Percentiles rank a stretch among this genome's conserved stretches.
phyloP scores from a whole-genome alignment of 805 yeast species.

The Lachancea quebecensis region DNA sequence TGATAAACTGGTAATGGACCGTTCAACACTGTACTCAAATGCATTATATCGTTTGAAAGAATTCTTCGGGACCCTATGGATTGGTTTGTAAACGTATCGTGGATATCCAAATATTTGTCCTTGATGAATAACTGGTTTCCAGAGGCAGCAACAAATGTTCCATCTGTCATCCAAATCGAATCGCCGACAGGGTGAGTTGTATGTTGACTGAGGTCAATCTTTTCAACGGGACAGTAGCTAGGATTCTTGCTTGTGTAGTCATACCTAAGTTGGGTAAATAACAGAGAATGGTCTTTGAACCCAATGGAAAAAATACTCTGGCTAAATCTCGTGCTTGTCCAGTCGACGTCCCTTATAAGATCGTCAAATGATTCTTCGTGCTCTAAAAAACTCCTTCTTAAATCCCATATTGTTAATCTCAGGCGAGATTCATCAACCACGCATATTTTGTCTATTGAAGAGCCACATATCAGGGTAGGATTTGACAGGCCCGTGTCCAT shows the following conservation, averaged over 20 bases:
- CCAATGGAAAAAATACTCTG: slow-evolving; percentile 80
- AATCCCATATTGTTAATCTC: slow-evolving; percentile 72
- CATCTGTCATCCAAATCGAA: slow-evolving; percentile 77
- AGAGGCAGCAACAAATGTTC: slow-evolving; percentile 72
- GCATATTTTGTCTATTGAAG: slow-evolving; percentile 71
- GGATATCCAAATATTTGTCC: slow-evolving; percentile 57
- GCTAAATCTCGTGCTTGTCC: slow-evolving; percentile 66
- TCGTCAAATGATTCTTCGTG: slow-evolving; percentile 40
- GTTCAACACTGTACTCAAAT: slow-evolving; percentile 68
- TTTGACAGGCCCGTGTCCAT: slow-evolving; percentile 50
- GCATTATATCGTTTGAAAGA: slow-evolving; percentile 49
- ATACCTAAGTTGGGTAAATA: slow-evolving; percentile 77
- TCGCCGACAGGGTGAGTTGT: slow-evolving; percentile 85
- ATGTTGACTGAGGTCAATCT: slow-evolving; percentile 59
- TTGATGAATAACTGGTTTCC: slow-evolving; percentile 86
- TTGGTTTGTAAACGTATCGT: slow-evolving; percentile 44
- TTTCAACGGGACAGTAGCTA: slow-evolving; percentile 68
- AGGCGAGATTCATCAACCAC: slow-evolving; percentile 51
- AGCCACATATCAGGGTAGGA: slow-evolving; percentile 57
- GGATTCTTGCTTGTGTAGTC: slow-evolving; percentile 82
- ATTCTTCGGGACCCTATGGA: slow-evolving; percentile 56
- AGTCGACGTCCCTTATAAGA: slow-evolving; percentile 66
- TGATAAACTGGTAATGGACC: slow-evolving; percentile 89
- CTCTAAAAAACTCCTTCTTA: slow-evolving; percentile 58
- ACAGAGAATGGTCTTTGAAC: slow-evolving; percentile 50